Base-by-base conservation (phyloP, 1,139 yeast species). In the Meyerozyma carpophila region DNA sequence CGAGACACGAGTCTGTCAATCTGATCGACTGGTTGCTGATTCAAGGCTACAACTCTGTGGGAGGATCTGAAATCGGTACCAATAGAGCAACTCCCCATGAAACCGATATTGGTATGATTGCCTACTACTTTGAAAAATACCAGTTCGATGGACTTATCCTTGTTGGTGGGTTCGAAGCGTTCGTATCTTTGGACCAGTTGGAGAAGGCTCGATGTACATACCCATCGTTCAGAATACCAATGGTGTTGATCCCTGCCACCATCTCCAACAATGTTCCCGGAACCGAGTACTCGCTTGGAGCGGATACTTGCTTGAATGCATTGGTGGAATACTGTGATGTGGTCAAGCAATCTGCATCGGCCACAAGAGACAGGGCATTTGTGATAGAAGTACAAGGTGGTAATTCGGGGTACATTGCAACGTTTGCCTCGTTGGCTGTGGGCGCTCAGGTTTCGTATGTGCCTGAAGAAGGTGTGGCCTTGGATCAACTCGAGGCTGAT, bases 311-410 rank as follows among this genome's bases (percentile, higher is more conserved):
- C 70, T 67, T 85, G 63, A 85, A 85, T 62, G 70, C 86, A 21
- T 69, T 85, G 54, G 84, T 84, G 53, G 79, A 81, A 42, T 85
- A 85, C 65, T 84, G 91, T 66, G 94, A 85, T 59, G 83, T 84
- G 21, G 81, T 85, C 45, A 84, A 84, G 59, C 91, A 82, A 61
- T 78, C 85, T 43, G 94, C 94, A 2, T 80, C 89, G 16, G 84
- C 93, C 10, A 77, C 90, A 7, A 76, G 93, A 70, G 79, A 83
- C 61, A 73, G 93, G 59, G 88, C 82, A 14, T 85, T 85, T 56
- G 85, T 85, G 40, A 84, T 84, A 48, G 93, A 85, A 62, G 91
- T 84, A n/a, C 93, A 85, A 65, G 94, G 94, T 54, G 94, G 94
- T 42, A 82, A 85, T 60, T 82, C 88, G 25, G 94, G 94, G 40